Evolutionary conservation across 1,284 basidiomycete species (phyloP).

Genomic region (Marasmius oreades): DNA sequence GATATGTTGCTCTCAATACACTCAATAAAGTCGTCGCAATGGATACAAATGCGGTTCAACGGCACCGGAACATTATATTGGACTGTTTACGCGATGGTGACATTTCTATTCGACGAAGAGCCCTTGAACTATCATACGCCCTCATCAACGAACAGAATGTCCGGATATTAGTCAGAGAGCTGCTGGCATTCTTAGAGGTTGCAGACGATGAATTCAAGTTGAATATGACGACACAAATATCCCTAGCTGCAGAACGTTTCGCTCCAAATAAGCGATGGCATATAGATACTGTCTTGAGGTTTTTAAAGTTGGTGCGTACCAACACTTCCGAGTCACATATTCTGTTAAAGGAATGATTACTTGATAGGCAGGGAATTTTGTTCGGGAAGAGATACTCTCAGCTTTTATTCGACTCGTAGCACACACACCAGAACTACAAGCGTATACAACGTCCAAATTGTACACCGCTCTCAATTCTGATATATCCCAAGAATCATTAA

Average conservation of each 20-base stretch:
- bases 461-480: slow-evolving; percentile 87
- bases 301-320: slow-evolving; percentile 80
- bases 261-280: slow-evolving; percentile 99
- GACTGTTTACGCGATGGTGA: slow-evolving; percentile 98
- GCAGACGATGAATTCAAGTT: slow-evolving; percentile 99
- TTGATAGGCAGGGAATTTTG: slow-evolving; percentile 92
- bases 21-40: slow-evolving; percentile 98
- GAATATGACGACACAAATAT: slow-evolving; percentile 97
- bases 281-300: slow-evolving; percentile 94
- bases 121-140: slow-evolving; percentile 96
- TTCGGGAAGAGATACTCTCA: slow-evolving; percentile 94
- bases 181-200: slow-evolving; percentile 95
- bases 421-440: slow-evolving; percentile 96
- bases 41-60: slow-evolving; percentile 97
- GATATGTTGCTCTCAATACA: slow-evolving; percentile 97
- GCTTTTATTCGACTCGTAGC: slow-evolving; percentile 95
- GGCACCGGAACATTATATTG: slow-evolving; percentile 96
- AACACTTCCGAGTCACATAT: neutral
- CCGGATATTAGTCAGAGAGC: slow-evolving; percentile 86
- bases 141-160: slow-evolving; percentile 97
- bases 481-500: slow-evolving; percentile 95
- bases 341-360: neutral
- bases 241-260: slow-evolving; percentile 92
- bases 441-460: slow-evolving; percentile 92
- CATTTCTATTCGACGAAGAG: slow-evolving; percentile 96